A percentile compares a stretch with the other conserved stretches of the same genome.
Conservation (phyloP, 176 grass and related monocot genomes). For the Pharus latifolius region DNA sequence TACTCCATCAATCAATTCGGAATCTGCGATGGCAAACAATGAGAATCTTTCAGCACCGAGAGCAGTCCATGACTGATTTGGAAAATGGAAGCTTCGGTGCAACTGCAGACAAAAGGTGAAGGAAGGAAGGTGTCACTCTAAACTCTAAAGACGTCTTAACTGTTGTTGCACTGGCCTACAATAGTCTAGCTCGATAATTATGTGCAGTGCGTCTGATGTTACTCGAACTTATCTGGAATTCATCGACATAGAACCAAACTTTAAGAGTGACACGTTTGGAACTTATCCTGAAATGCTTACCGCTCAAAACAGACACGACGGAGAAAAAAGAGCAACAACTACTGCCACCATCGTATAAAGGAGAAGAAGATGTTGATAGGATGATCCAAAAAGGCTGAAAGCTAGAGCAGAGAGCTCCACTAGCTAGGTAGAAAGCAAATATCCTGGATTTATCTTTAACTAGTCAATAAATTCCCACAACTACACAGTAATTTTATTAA, state of each 20-base stretch:
- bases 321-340: background rate
- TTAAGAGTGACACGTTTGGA: background rate
- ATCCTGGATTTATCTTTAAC: too few species aligned
- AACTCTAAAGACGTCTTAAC: too few species aligned
- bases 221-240: too few species aligned
- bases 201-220: too few species aligned
- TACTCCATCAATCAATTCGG: too few species aligned
- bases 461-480: too few species aligned
- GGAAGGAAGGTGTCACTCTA: too few species aligned
- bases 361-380: background rate
- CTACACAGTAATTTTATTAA: too few species aligned
- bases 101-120: background rate
- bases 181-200: background rate
- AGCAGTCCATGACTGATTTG: background rate
- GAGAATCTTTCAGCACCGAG: conserved; percentile 8
- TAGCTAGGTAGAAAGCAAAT: too few species aligned
- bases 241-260: too few species aligned
- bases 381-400: background rate
- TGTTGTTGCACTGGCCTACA: background rate
- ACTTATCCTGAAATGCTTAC: background rate
- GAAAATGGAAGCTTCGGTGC: background rate
- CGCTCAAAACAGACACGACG: background rate
- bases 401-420: background rate
- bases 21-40: background rate
- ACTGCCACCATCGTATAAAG: background rate